Base-by-base conservation (phyloP, 1,284 basidiomycete genomes). In the Puccinia horiana region DNA sequence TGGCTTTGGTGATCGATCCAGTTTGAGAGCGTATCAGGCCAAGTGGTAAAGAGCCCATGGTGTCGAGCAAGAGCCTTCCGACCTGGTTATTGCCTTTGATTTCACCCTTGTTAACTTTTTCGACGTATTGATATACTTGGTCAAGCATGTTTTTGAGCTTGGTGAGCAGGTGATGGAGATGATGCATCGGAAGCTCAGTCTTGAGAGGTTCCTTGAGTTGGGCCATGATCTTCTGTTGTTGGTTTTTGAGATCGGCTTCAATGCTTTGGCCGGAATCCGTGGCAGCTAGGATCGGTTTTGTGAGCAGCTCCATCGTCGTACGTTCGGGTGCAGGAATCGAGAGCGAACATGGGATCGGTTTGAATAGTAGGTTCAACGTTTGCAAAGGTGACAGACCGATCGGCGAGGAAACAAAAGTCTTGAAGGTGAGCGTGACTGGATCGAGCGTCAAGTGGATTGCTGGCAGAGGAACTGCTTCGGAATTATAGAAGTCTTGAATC, bases 401-500 rank as follows among this genome's bases (percentile, higher is more conserved):
- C 83, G 86, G 85, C 29, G 87, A 83, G 83, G 86, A 86, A 83
- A 96, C 90, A 88, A 92, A 98, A 74, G 94, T 94, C 87, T 93
- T 93, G 37, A 98, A 92, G 75, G 94, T 92, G 37, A 94, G 90
- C 82, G 92, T 90, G 82, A 91, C 88, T 18, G 96, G 96, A 88
- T 97, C 95, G 67, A 99, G 89, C 16, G 95, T 93, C 76, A 99
- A 89, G 88, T 99, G 96, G 65, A 99, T 91, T 5, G 97, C 95
- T 83, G 93, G 93, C 87, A 93, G 91, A 5, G 94, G 93, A 0
- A 91, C 89, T 2, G 94, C 95, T 88, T 99, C 95, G 90, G 93
- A 91, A 56, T 94, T 92, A 88, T 97, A 99, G 88, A 98, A 98
- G 88, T 98, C 96, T 90, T 99, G 97, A 86, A 99, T 97, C 84